Evolutionary conservation across 192 early-diverging fungal genomes (phyloP).

Genomic region (Linnemannia schmuckeri): DNA sequence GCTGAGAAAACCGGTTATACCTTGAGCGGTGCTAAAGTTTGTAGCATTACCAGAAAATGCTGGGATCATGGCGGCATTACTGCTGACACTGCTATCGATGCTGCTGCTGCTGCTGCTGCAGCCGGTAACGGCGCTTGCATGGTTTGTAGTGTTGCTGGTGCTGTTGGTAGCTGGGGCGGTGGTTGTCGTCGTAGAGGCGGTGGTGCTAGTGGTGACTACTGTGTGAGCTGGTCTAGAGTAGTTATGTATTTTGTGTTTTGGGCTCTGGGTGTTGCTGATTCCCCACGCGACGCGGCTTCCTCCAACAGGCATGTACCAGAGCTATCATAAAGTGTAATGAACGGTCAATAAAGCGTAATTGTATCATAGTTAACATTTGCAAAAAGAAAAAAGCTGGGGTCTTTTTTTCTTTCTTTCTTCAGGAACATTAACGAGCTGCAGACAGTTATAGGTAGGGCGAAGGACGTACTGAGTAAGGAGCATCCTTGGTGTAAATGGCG

Average conservation of each 20-base stretch:
- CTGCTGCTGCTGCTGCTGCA: background rate
- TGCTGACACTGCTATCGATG: background rate
- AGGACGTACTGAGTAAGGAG: constrained; percentile 20
- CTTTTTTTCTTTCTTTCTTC: background rate
- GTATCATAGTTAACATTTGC: background rate
- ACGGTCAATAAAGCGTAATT: background rate
- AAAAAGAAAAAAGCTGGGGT: background rate
- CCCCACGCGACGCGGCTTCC: constrained; percentile 31
- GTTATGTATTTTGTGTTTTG: constrained; percentile 23
- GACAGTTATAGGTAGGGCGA: no score
- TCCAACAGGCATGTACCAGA: constrained; percentile 41
- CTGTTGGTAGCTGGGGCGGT: background rate
- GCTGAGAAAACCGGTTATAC: background rate
- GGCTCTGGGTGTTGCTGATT: background rate
- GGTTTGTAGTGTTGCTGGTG: background rate
- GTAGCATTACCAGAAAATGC: background rate
- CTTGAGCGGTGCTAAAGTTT: background rate
- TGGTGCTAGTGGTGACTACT: background rate
- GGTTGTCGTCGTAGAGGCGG: background rate
- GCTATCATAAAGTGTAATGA: constrained; percentile 8
- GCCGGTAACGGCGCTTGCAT: no score
- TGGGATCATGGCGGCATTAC: background rate
- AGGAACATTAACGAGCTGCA: background rate
- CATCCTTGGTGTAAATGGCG: constrained; percentile 36
- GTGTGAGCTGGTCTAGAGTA: constrained; percentile 7